Percentiles rank a stretch among this genome's conserved stretches.
These are phyloP conservation scores for Phytophthora lateralis DNA, from an alignment of 352 stramenopile genomes.

Conservation along the genomic window DNA sequence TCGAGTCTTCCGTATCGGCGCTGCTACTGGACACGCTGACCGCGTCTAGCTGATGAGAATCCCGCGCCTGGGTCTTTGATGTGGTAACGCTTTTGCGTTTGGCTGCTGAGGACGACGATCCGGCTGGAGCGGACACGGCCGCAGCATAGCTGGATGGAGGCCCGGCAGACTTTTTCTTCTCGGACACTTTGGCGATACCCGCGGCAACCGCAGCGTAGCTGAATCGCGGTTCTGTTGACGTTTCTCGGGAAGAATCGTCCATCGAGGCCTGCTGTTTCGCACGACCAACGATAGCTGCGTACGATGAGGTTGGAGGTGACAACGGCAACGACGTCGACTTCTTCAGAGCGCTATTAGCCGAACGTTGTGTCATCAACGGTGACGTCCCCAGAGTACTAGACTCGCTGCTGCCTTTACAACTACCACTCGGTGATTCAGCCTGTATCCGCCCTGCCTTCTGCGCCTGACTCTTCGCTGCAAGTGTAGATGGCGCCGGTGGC, in stretches of 20 bases:
- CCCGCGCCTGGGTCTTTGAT: slow-evolving; percentile 7
- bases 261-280: slow-evolving; percentile 35
- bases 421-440: slow-evolving; percentile 4
- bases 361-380: slow-evolving; percentile 8
- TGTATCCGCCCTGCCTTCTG: slow-evolving; percentile 34
- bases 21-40: slow-evolving; percentile 81
- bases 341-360: slow-evolving; percentile 13
- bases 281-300: slow-evolving; percentile 58
- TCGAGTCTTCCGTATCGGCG: slow-evolving; percentile 83
- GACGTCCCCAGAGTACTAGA: slow-evolving; percentile 9
- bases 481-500: slow-evolving; percentile 36
- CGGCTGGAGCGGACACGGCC: slow-evolving; percentile 50
- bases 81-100: slow-evolving; percentile 23
- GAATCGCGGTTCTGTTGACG: slow-evolving; percentile 42
- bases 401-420: slow-evolving; percentile 24
- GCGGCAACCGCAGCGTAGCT: slow-evolving; percentile 78
- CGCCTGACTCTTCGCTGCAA: slow-evolving; percentile 33
- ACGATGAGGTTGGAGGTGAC: slow-evolving; percentile 50
- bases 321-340: slow-evolving; percentile 27
- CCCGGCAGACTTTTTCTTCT: slow-evolving; percentile 20
- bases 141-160: slow-evolving; percentile 71
- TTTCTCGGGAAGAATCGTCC: slow-evolving; percentile 18
- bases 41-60: slow-evolving; percentile 42
- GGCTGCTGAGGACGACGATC: slow-evolving; percentile 14
- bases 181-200: slow-evolving; percentile 57